Percentiles rank a stretch among this genome's conserved stretches.
Evolutionary conservation across 306 rosid genomes (phyloP).

Genomic region (Dicorynia guianensis): DNA sequence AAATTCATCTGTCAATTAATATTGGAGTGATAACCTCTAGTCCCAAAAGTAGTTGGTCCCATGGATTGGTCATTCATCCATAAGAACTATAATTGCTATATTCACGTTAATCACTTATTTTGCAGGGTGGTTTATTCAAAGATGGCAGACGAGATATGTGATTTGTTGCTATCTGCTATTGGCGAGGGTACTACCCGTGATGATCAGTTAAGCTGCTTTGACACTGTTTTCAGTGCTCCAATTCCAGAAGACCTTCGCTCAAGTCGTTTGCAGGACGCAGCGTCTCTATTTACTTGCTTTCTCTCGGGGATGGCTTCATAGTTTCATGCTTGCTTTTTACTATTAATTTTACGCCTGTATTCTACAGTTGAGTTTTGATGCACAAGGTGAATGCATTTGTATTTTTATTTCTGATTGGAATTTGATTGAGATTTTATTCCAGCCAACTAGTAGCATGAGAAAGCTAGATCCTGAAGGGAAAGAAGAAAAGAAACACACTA

Average conservation of each 20-base stretch:
- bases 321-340: slow-evolving; percentile 25
- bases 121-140: slow-evolving; percentile 85
- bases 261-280: slow-evolving; percentile 83
- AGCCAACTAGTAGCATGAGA: no score
- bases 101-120: slow-evolving; percentile 28
- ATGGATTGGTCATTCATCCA: neutral
- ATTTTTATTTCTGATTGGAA: no score
- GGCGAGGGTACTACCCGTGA: slow-evolving; percentile 73
- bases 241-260: slow-evolving; percentile 84
- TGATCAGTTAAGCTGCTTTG: slow-evolving; percentile 77
- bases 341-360: no score
- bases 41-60: no score
- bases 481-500: no score
- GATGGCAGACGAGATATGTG: slow-evolving; percentile 82
- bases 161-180: slow-evolving; percentile 67
- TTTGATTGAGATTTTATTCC: no score
- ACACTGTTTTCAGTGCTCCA: slow-evolving; percentile 79
- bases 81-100: slow-evolving; percentile 24
- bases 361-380: no score
- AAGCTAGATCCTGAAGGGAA: no score
- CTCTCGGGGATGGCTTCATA: slow-evolving; percentile 75
- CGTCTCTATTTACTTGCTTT: slow-evolving; percentile 73
- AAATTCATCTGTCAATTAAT: no score
- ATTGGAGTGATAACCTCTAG: no score
- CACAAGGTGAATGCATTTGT: no score